These are phyloP conservation scores for Phytophthora pini DNA, from an alignment of 352 stramenopile species.

Conservation along the genomic window DNA sequence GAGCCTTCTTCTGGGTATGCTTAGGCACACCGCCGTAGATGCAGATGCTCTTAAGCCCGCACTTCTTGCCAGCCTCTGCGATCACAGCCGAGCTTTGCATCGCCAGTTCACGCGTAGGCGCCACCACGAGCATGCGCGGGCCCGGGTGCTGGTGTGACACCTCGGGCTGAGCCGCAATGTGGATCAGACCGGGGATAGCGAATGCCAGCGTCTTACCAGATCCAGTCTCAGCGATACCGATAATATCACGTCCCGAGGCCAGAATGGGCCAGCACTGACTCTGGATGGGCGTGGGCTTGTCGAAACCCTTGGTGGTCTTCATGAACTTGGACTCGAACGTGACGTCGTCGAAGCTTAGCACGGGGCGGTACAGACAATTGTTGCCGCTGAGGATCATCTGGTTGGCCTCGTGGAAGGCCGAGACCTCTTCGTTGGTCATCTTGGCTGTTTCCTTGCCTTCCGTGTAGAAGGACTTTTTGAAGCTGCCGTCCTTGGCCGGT, in stretches of 20 bases:
- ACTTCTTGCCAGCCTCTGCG: slow-evolving; percentile 90
- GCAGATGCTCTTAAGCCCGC: slow-evolving; percentile 88
- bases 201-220: slow-evolving; percentile 98
- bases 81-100: slow-evolving; percentile 95
- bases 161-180: slow-evolving; percentile 75
- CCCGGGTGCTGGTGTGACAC: slow-evolving; percentile 65
- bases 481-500: slow-evolving; percentile 65
- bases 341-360: slow-evolving; percentile 76
- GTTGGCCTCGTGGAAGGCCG: slow-evolving; percentile 88
- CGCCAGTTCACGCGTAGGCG: slow-evolving; percentile 94
- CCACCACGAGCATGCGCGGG: slow-evolving; percentile 94
- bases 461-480: slow-evolving; percentile 89
- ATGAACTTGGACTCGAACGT: slow-evolving; percentile 89
- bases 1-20: slow-evolving; percentile 88
- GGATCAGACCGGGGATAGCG: slow-evolving; percentile 91
- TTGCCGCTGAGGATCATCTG: slow-evolving; percentile 88
- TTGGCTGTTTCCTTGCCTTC: slow-evolving; percentile 72
- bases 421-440: slow-evolving; percentile 81
- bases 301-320: slow-evolving; percentile 89
- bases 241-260: slow-evolving; percentile 86
- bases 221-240: slow-evolving; percentile 94
- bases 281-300: slow-evolving; percentile 97
- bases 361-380: slow-evolving; percentile 88
- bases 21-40: slow-evolving; percentile 98
- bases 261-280: slow-evolving; percentile 96